Evolutionary conservation across 2,329 filamentous ascomycete species (phyloP).

Genomic region (Calonectria hawksworthii): DNA sequence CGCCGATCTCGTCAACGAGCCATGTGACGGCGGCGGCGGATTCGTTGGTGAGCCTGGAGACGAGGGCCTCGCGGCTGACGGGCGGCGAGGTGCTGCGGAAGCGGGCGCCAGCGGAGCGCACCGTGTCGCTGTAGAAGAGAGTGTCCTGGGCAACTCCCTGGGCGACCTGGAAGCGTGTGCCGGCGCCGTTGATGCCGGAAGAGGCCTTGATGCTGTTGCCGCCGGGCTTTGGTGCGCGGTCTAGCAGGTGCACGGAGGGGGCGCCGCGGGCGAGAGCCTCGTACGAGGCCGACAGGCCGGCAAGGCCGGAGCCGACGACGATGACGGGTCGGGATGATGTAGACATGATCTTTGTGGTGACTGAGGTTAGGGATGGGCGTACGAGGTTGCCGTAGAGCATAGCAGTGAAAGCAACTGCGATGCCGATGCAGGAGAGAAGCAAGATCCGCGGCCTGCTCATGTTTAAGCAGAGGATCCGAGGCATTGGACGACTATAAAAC

Average conservation of each 20-base stretch:
- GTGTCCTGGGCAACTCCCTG: constrained; percentile 52
- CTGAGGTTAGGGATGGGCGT: constrained; percentile 35
- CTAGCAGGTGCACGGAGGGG: constrained; percentile 67
- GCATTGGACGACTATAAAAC: constrained; percentile 39
- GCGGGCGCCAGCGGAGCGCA: constrained; percentile 66
- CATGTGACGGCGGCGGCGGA: constrained; percentile 68
- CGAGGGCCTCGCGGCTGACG: constrained; percentile 58
- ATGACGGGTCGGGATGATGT: constrained; percentile 59
- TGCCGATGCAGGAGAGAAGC: constrained; percentile 45
- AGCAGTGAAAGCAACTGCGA: constrained; percentile 46
- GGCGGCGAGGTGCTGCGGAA: constrained; percentile 45
- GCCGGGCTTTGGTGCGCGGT: constrained; percentile 71
- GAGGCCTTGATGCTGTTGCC: constrained; percentile 78
- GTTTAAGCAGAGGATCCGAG: constrained; percentile 46
- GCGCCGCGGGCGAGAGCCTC: constrained; percentile 67
- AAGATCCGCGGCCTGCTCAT: constrained; percentile 47
- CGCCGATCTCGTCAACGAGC: constrained; percentile 68
- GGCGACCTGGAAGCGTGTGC: constrained; percentile 67
- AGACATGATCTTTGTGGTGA: constrained; percentile 46
- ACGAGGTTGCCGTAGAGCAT: constrained; percentile 47
- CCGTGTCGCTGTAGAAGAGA: constrained; percentile 68
- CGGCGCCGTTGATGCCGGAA: constrained; percentile 75
- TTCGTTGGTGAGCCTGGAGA: constrained; percentile 61
- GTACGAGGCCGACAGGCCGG: constrained; percentile 71
- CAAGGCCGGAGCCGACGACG: constrained; percentile 75